Percentiles rank a stretch among this genome's conserved stretches.
phyloP scores from a whole-genome alignment of 805 yeast species.

The Kluyveromyces starmeri region DNA sequence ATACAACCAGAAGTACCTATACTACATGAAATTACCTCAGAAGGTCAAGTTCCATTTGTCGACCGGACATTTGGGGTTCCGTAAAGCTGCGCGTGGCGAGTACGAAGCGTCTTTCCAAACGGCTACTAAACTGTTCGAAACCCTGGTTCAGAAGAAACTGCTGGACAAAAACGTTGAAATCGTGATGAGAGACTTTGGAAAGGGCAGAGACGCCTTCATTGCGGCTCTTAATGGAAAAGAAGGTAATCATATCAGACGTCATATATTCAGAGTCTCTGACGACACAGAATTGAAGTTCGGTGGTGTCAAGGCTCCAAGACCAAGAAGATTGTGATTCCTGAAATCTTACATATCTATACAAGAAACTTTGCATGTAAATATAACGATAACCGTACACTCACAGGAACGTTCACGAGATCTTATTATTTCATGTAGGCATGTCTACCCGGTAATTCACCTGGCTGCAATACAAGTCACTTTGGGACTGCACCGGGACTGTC shows the following conservation, averaged over 20 bases:
- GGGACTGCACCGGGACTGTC: no score
- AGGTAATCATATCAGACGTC: constrained; percentile 60
- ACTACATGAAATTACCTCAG: constrained; percentile 73
- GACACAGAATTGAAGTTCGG: constrained; percentile 81
- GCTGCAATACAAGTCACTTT: no score
- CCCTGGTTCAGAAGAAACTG: constrained; percentile 54
- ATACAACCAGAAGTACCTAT: constrained; percentile 63
- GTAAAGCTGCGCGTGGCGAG: constrained; percentile 83
- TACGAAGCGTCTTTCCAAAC: constrained; percentile 91
- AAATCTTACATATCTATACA: no score
- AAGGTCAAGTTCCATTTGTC: constrained; percentile 57
- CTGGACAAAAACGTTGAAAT: constrained; percentile 62
- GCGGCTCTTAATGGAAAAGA: constrained; percentile 85
- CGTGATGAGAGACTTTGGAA: constrained; percentile 73
- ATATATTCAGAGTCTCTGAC: constrained; percentile 65
- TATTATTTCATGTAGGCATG: no score
- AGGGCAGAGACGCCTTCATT: constrained; percentile 80
- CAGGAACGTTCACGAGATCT: no score
- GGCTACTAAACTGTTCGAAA: constrained; percentile 58
- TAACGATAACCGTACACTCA: no score
- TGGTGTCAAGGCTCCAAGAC: constrained; percentile 79
- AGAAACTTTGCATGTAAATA: no score
- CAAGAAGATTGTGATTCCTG: constrained; percentile 63
- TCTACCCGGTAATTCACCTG: no score
- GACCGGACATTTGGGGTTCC: constrained; percentile 84